Conservation (phyloP, 2,329 filamentous ascomycete genomes). For the Clonostachys rosea region DNA sequence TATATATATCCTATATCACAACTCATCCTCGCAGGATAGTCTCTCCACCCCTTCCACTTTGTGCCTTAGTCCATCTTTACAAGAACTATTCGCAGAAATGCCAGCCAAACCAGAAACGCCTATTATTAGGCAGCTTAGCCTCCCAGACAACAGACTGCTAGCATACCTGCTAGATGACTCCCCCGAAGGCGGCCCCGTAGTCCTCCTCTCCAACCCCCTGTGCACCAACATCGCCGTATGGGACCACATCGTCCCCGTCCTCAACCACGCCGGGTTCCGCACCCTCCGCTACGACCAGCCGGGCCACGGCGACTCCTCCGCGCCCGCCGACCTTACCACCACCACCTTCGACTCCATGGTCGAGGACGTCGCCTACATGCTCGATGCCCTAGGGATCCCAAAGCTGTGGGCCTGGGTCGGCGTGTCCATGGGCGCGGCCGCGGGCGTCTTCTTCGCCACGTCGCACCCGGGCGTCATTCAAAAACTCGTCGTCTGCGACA, state of each 20-base stretch:
- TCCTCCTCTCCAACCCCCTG: constrained; percentile 34
- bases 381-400: constrained; percentile 20
- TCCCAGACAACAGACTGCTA: constrained; percentile 17
- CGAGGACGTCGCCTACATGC: constrained; percentile 26
- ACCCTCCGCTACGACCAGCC: constrained; percentile 36
- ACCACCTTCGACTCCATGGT: constrained; percentile 33
- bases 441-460: constrained; percentile 28
- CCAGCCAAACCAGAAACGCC: too few relatives aligned
- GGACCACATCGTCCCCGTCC: constrained; percentile 28
- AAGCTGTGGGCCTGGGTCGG: constrained; percentile 33
- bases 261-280: constrained; percentile 27
- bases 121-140: neutral
- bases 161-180: constrained; percentile 19
- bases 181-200: constrained; percentile 15
- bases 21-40: too few relatives aligned
- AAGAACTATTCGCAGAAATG: too few relatives aligned
- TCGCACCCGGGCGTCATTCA: constrained; percentile 28
- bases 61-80: too few relatives aligned
- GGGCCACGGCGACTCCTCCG: constrained; percentile 31
- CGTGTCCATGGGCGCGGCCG: constrained; percentile 38
- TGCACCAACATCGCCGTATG: constrained; percentile 26
- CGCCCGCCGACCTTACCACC: constrained; percentile 23
- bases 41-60: too few relatives aligned
- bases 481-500: constrained; percentile 32
- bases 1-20: too few relatives aligned